Percentiles rank a stretch among this genome's conserved stretches.
Evolutionary conservation across 2,329 filamentous ascomycete genomes (phyloP).

Genomic region (Macrophomina phaseolina): DNA sequence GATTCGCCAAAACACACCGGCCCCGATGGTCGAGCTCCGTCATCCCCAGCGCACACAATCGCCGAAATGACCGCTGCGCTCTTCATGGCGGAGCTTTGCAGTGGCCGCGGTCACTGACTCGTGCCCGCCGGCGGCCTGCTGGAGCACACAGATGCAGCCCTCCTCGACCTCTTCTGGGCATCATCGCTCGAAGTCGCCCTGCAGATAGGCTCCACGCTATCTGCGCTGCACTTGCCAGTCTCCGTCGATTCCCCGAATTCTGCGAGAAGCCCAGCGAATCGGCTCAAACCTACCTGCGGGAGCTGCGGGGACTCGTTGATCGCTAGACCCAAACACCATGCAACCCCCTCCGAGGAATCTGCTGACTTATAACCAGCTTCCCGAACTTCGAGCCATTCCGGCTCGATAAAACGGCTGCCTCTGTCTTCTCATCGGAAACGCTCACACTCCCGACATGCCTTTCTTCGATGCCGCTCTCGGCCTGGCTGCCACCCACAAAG

Average conservation of each 20-base stretch:
- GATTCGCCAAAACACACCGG: background rate
- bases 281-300: background rate
- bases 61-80: background rate
- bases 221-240: no score
- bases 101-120: background rate
- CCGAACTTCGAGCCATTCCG: background rate
- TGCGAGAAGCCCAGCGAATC: conserved; percentile 16
- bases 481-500: conserved; percentile 4
- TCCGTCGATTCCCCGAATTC: conserved; percentile 5
- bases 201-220: background rate
- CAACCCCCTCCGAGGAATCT: background rate
- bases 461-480: conserved; percentile 7
- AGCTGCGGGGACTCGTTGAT: background rate
- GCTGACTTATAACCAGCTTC: background rate
- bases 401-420: conserved; percentile 18
- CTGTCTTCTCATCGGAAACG: background rate
- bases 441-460: conserved; percentile 8
- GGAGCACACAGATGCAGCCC: no score
- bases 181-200: background rate
- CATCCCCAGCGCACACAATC: background rate
- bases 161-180: background rate
- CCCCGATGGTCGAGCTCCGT: background rate
- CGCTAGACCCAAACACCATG: conserved; percentile 12
- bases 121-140: background rate
- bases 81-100: background rate